phyloP scores from a whole-genome alignment of 1,139 yeast species.

The Lodderomyces oxycetoniae region DNA sequence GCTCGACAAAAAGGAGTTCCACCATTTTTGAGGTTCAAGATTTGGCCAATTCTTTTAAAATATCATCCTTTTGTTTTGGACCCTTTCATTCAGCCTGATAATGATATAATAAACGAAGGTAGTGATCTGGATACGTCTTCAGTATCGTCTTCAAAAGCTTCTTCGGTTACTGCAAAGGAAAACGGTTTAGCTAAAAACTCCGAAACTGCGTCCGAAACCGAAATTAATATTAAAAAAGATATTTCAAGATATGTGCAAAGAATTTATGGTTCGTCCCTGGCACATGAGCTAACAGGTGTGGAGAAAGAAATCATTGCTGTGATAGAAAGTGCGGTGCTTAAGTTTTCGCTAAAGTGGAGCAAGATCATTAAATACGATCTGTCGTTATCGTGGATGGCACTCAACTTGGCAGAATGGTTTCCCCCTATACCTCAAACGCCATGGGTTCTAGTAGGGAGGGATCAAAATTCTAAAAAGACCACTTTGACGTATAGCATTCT shows the following conservation, averaged over 20 bases:
- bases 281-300: constrained; percentile 23
- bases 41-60: constrained; percentile 81
- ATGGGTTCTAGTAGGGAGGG: constrained; percentile 44
- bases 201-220: constrained; percentile 23
- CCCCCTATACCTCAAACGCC: constrained; percentile 54
- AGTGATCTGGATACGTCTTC: constrained; percentile 9
- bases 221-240: constrained; percentile 43
- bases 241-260: constrained; percentile 50
- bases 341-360: constrained; percentile 77
- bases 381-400: constrained; percentile 82
- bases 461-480: constrained; percentile 20
- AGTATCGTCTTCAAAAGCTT: constrained; percentile 1
- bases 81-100: constrained; percentile 66
- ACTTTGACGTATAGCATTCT: constrained; percentile 35
- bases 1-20: constrained; percentile 87
- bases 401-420: constrained; percentile 86
- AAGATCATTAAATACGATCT: constrained; percentile 70
- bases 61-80: constrained; percentile 80
- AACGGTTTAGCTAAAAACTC: not conserved
- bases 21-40: constrained; percentile 67
- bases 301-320: constrained; percentile 54
- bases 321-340: constrained; percentile 56
- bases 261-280: constrained; percentile 19
- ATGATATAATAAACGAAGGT: constrained; percentile 16
- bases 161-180: not conserved